These are phyloP conservation scores for Waitea zeae DNA, from an alignment of 1,284 basidiomycete genomes.

Conservation along the genomic window DNA sequence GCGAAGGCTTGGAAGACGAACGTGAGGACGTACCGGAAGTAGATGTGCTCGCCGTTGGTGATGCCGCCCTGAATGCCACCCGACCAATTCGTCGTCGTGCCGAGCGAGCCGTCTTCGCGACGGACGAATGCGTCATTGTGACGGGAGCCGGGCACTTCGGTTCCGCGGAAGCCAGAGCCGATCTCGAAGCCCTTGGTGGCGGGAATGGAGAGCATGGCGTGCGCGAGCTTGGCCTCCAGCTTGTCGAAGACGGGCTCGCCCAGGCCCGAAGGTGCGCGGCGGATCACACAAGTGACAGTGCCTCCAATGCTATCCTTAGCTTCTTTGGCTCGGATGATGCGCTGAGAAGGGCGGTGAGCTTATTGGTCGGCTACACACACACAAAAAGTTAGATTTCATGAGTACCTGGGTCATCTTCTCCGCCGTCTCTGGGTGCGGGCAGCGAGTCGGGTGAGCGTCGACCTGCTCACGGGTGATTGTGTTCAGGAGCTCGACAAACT, in stretches of 20 bases:
- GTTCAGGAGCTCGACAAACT: conserved; percentile 69
- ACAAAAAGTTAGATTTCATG: conserved; percentile 3
- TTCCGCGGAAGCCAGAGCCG: conserved; percentile 92
- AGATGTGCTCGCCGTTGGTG: conserved; percentile 93
- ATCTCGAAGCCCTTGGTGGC: conserved; percentile 98
- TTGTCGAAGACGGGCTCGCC: conserved; percentile 99
- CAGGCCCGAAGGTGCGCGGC: conserved; percentile 77
- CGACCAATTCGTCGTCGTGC: conserved; percentile 89
- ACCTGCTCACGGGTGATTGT: conserved; percentile 79
- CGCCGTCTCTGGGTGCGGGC: conserved; percentile 80
- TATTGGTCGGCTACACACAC: conserved; percentile 3
- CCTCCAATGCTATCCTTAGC: conserved; percentile 92
- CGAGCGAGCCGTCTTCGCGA: conserved; percentile 49
- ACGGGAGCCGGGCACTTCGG: conserved; percentile 81
- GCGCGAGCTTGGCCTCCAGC: conserved; percentile 89
- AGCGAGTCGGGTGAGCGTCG: conserved; percentile 78
- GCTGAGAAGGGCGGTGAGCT: conserved; percentile 24
- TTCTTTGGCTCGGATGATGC: conserved; percentile 88
- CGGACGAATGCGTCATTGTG: conserved; percentile 88
- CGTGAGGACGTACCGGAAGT: conserved; percentile 60
- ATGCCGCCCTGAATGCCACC: conserved; percentile 98
- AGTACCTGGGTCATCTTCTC: conserved; percentile 78
- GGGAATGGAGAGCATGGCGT: conserved; percentile 98
- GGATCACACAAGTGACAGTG: conserved; percentile 92
- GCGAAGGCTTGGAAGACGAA: too few relatives aligned